Evolutionary conservation across 148 eudicot species (phyloP), one percentile per base, ranked within the genome.

Genomic region (Nepenthes gracilis): DNA sequence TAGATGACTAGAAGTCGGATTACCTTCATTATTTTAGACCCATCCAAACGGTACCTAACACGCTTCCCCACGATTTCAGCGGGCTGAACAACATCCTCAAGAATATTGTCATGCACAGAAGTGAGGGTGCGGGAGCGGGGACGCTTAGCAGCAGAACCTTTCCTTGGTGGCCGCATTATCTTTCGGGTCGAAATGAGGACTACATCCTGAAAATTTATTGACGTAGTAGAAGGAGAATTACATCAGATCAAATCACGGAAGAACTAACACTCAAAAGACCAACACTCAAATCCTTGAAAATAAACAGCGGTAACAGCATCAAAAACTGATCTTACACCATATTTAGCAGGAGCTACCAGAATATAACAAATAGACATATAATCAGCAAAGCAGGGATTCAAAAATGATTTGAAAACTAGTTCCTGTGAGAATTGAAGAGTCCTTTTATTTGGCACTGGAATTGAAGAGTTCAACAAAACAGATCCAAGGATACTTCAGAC

Each of bases 31-130:
- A 88, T 70, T 65, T 88, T 88, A 5, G 92, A 79, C 14, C 92
- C 89, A 69, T 88, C 96, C 59, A 83, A 64, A 35, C 92, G 81
- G 78, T 83, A 88, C 77, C 96, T 77, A 58, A 71, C 60, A 13
- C 96, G 87, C 61, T 90, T 90, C 35, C 97, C 97, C 55, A 83
- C 94, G 66, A 90, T 90, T 69, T 90, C 94, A 35, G 97, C 97
- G 15, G 97, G 97, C 57, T 76, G 80, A 4, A 86, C 97, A 50
- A 86, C 67, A 65, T 90, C 97, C 83, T 86, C 97, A 10, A 90
- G 88, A 40, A 90, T 75, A 61, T 74, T 75, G 72, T 90, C 97
- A n/a, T 90, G 97, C 51, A 90, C 97, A 45, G 88, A 60, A 45
- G 97, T 84, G 15, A 90, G 86, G 14, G 97, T 90, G 23, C 94